These are phyloP conservation scores for Microbotryum saponariae DNA, from an alignment of 1,284 basidiomycete species.

Conservation along the genomic window DNA sequence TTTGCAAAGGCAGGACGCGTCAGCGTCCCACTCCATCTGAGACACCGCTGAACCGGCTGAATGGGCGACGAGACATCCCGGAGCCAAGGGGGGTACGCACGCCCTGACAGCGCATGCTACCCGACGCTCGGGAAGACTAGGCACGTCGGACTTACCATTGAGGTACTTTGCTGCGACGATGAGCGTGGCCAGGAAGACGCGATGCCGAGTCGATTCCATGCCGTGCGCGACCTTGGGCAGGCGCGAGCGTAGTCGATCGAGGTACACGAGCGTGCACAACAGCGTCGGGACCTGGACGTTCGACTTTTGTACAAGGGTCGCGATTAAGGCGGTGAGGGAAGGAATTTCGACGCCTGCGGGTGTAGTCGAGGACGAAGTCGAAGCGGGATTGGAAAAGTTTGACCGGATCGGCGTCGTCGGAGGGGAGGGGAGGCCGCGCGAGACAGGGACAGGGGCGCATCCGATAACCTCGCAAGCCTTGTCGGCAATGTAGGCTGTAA, in stretches of 20 bases:
- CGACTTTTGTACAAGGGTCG: conserved; percentile 69
- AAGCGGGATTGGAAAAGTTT: conserved; percentile 1
- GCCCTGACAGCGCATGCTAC: no score
- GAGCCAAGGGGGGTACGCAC: no score
- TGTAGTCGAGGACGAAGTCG: conserved; percentile 1
- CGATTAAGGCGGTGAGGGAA: conserved; percentile 77
- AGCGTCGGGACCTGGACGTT: conserved; percentile 79
- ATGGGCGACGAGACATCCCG: no score
- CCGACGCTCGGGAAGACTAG: not conserved
- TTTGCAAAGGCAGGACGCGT: no score
- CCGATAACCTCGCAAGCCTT: conserved; percentile 29
- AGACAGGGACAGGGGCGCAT: conserved; percentile 8
- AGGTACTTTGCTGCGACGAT: conserved; percentile 95
- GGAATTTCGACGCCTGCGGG: conserved; percentile 45
- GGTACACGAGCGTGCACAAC: conserved; percentile 82
- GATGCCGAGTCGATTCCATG: conserved; percentile 82
- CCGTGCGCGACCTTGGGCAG: conserved; percentile 72
- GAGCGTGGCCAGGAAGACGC: conserved; percentile 87
- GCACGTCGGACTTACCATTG: conserved; percentile 75
- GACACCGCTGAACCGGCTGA: no score
- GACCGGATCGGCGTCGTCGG: conserved; percentile 22
- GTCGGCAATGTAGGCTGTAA: conserved; percentile 27
- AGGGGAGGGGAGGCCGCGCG: conserved; percentile 20
- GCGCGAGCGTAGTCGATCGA: conserved; percentile 72
- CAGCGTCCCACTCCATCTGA: no score